These are phyloP conservation scores for Eutrema salsugineum DNA, from an alignment of 441 rosid species.

Conservation along the genomic window DNA sequence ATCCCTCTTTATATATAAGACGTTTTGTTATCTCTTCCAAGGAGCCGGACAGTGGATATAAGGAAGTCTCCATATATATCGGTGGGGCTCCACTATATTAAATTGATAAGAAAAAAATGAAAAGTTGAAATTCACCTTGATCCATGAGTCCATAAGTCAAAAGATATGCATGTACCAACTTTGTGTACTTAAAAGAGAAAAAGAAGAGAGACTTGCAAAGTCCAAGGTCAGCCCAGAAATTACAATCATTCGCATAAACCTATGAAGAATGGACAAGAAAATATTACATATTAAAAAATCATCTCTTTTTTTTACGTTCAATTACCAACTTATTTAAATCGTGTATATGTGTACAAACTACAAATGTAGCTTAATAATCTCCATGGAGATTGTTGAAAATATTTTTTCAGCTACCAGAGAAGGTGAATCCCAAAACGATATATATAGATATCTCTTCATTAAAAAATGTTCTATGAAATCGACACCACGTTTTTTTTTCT, in stretches of 20 bases:
- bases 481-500: no score
- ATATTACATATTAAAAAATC: background rate
- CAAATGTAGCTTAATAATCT: no score
- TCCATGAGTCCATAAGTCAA: constrained; percentile 22
- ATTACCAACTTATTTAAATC: background rate
- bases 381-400: no score
- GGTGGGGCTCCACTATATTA: constrained; percentile 14
- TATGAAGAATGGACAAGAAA: background rate
- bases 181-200: constrained; percentile 11
- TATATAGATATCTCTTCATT: no score
- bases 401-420: no score
- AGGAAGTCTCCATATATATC: background rate
- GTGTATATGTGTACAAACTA: no score
- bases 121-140: constrained; percentile 17
- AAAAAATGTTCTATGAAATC: no score
- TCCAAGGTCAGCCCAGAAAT: constrained; percentile 12
- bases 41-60: background rate
- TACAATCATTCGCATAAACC: background rate
- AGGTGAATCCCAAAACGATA: no score
- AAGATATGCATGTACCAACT: constrained; percentile 18
- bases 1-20: background rate
- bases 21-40: constrained; percentile 4
- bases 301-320: background rate
- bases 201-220: background rate
- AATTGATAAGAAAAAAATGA: background rate